phyloP scores from a whole-genome alignment of 139 green algal genomes.

The Chlorella sp. region DNA sequence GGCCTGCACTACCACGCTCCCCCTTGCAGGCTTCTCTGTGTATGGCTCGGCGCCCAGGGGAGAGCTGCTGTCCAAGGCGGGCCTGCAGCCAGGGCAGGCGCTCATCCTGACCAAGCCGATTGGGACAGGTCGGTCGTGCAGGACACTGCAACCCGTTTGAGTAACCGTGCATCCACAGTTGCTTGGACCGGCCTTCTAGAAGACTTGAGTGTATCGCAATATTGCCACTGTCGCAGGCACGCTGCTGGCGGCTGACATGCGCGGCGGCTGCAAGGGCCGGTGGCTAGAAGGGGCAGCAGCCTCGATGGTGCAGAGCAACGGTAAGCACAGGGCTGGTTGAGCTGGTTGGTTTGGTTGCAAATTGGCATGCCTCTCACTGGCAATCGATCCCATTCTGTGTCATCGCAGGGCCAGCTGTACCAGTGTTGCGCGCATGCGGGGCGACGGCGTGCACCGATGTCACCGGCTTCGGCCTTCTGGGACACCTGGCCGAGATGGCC shows the following conservation, averaged over 20 bases:
- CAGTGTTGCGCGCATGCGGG: slow-evolving; percentile 56
- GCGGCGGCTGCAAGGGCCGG: slow-evolving; percentile 60
- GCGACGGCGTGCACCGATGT: slow-evolving; percentile 87
- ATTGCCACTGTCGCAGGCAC: not conserved
- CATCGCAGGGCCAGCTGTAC: slow-evolving; percentile 42
- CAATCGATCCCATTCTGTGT: not conserved
- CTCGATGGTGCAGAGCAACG: slow-evolving; percentile 71
- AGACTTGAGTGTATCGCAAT: not conserved
- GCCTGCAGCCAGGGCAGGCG: slow-evolving; percentile 66
- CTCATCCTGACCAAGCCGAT: slow-evolving; percentile 94
- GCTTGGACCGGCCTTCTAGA: too few relatives aligned
- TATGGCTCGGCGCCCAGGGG: slow-evolving; percentile 57
- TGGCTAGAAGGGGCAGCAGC: slow-evolving; percentile 46
- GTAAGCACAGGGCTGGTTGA: not conserved
- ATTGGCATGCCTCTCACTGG: too few relatives aligned
- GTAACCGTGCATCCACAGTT: not conserved
- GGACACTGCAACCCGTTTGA: not conserved
- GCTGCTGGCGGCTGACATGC: slow-evolving; percentile 30
- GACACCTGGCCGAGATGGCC: slow-evolving; percentile 82
- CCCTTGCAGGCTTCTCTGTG: slow-evolving; percentile 46
- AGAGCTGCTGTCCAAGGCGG: slow-evolving; percentile 65
- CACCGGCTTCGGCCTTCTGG: slow-evolving; percentile 93
- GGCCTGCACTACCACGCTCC: too few relatives aligned
- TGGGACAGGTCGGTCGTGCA: slow-evolving; percentile 66
- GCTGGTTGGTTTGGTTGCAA: too few relatives aligned